Conservation (phyloP, 108 stramenopile species). For the Bacterosira constricta region DNA sequence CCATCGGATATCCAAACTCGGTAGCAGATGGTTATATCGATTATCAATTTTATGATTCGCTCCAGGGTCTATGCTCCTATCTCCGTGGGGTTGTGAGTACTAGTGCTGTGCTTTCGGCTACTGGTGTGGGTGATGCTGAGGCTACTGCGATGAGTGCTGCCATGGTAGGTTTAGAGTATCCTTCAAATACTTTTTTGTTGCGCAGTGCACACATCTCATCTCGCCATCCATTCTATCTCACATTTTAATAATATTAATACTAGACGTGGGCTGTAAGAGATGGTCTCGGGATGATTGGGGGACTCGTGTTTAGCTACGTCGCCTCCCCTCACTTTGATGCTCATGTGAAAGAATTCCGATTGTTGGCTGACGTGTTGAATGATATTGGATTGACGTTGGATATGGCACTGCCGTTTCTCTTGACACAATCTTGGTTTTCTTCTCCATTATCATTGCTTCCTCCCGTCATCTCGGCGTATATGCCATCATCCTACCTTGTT, state of each 20-base stretch:
- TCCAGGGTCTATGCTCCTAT: conserved; percentile 95
- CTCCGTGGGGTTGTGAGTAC: conserved; percentile 89
- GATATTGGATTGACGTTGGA: conserved; percentile 90
- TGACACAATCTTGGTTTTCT: conserved; percentile 4
- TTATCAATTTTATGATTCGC: conserved; percentile 91
- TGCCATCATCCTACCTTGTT: conserved; percentile 47
- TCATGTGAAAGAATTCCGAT: conserved; percentile 92
- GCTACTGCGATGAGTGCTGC: conserved; percentile 88
- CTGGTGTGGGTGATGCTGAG: conserved; percentile 89
- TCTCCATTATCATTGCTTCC: neutral
- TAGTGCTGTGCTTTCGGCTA: conserved; percentile 79
- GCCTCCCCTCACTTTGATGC: conserved; percentile 80
- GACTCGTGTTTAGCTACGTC: conserved; percentile 84
- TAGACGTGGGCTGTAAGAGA: conserved; percentile 84
- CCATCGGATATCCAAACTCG: conserved; percentile 75
- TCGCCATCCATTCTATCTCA: neutral
- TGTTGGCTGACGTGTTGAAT: conserved; percentile 95
- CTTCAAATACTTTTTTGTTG: too few species aligned
- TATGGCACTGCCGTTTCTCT: conserved; percentile 74
- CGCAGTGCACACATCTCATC: neutral
- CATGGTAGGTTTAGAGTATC: conserved; percentile 30
- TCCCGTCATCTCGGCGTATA: conserved; percentile 13
- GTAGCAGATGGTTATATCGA: conserved; percentile 75
- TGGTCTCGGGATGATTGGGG: conserved; percentile 91
- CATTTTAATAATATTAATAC: neutral